Percentiles rank a stretch among this genome's conserved stretches.
Evolutionary conservation across 2,329 filamentous ascomycete species (phyloP).

Genomic region (Calonectria leucothoes): DNA sequence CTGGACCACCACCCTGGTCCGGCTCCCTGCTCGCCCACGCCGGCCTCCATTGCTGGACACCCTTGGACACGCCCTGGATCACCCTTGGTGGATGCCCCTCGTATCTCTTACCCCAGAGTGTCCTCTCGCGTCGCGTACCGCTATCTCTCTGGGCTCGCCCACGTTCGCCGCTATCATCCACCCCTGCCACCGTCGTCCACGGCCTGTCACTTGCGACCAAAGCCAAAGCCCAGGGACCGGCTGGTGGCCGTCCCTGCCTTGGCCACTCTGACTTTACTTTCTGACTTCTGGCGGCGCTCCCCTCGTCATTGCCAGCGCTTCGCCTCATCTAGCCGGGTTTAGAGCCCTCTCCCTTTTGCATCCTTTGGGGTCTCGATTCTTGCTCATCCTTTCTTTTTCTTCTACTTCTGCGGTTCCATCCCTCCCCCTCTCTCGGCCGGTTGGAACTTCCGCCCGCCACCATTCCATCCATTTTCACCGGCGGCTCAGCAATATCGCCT

Average conservation of each 20-base stretch:
- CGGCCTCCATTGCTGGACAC: constrained; percentile 8
- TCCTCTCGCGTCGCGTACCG: constrained; percentile 41
- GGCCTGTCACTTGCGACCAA: constrained; percentile 34
- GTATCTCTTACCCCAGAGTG: constrained; percentile 45
- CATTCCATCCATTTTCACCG: constrained; percentile 9
- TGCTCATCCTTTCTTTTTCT: constrained; percentile 5
- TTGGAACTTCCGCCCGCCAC: constrained; percentile 13
- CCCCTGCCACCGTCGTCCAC: constrained; percentile 30
- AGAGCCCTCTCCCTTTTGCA: background rate
- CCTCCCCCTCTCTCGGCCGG: background rate
- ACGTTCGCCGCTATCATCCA: constrained; percentile 38
- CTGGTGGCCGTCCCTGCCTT: constrained; percentile 31
- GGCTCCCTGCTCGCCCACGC: constrained; percentile 21
- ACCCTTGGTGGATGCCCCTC: constrained; percentile 33
- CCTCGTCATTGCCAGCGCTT: constrained; percentile 17
- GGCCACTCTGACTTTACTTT: constrained; percentile 17
- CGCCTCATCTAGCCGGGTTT: constrained; percentile 19
- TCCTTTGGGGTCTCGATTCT: background rate
- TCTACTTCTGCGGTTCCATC: background rate
- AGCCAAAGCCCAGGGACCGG: constrained; percentile 21
- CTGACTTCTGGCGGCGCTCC: constrained; percentile 10
- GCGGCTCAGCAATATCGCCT: constrained; percentile 8
- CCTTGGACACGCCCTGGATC: constrained; percentile 17
- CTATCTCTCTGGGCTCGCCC: constrained; percentile 38
- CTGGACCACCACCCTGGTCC: constrained; percentile 5